Evolutionary conservation across 2,329 filamentous ascomycete species (phyloP).

Genomic region (Exophiala dermatitidis): DNA sequence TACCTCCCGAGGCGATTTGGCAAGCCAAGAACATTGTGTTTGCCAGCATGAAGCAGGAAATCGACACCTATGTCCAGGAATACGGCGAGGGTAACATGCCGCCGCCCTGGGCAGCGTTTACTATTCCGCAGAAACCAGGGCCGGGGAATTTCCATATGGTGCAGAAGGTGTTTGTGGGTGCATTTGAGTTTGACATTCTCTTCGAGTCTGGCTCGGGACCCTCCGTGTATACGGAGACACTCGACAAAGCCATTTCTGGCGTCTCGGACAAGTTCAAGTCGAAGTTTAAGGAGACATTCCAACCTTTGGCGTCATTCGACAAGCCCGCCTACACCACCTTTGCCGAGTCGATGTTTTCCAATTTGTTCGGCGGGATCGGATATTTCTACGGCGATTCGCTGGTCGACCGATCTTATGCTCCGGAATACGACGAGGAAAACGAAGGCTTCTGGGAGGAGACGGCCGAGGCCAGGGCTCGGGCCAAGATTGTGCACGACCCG

Average conservation of each 20-base stretch:
- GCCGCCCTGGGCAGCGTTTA: slow-evolving; percentile 79
- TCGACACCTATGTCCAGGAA: slow-evolving; percentile 53
- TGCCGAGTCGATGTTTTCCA: slow-evolving; percentile 85
- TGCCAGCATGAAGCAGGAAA: slow-evolving; percentile 54
- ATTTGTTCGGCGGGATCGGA: slow-evolving; percentile 85
- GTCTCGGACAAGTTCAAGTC: slow-evolving; percentile 63
- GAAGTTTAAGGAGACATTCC: slow-evolving; percentile 65
- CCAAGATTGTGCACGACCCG: slow-evolving; percentile 63
- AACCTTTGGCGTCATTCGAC: slow-evolving; percentile 68
- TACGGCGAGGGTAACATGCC: slow-evolving; percentile 62
- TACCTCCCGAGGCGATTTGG: slow-evolving; percentile 68
- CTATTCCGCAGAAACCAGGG: slow-evolving; percentile 61
- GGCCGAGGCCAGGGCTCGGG: slow-evolving; percentile 65
- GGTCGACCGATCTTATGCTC: slow-evolving; percentile 83
- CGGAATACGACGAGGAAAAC: slow-evolving; percentile 89
- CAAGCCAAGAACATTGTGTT: slow-evolving; percentile 68
- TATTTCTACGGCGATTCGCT: slow-evolving; percentile 88
- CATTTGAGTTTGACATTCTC: slow-evolving; percentile 87
- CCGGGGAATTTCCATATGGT: slow-evolving; percentile 76
- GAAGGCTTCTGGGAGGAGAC: slow-evolving; percentile 95
- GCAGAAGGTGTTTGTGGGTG: slow-evolving; percentile 83
- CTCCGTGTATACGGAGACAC: slow-evolving; percentile 51
- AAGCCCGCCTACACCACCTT: slow-evolving; percentile 68
- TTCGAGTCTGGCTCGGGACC: slow-evolving; percentile 71
- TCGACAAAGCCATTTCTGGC: slow-evolving; percentile 62